Evolutionary conservation across 352 stramenopile species (phyloP), one percentile per base, ranked within the genome.

Genomic region (Pythium oligandrum): DNA sequence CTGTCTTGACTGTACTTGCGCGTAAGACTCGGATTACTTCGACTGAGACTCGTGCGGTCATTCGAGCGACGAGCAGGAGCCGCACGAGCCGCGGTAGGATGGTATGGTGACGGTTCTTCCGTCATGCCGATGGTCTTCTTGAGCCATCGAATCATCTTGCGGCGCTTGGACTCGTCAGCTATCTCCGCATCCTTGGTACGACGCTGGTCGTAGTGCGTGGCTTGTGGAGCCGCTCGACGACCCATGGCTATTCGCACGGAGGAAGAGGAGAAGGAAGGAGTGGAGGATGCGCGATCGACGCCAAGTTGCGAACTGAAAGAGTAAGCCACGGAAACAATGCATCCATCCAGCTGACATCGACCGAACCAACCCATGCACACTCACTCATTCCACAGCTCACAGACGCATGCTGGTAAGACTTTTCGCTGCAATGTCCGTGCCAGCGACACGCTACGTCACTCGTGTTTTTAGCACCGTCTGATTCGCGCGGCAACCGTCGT

Each of bases 71-170:
- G 11, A 44, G 50, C 2, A 33, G 50, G 2, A 59, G 11, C 33
- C 57, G 50, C 17, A 37, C 30, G 17, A 26, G 17, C 17, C 17
- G 17, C 17, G 17, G 17, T 26, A 0, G 17, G 17, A 26, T 26
- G 17, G 17, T 26, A 26, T 26, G 17, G 17, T 26, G 17, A 26
- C 4, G 57, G 51, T n/a, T 65, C 52, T 3, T 61, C 58, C 0
- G 32, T 45, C 17, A 65, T 40, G 31, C 58, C 58, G n/a, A 65
- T 52, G 40, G 53, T 53, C 53, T 65, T 65, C 11, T 65, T 65
- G 48, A 65, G 46, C 58, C 58, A 65, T 33, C 58, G 58, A 33
- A 65, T 54, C 58, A 65, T 61, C 52, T 61, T 61, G 35, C 58
- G 58, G 7, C 58, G 46, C 48, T 65, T 65, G 48, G 37, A 32